phyloP scores from a whole-genome alignment of 1,139 yeast species.

The Pichia sp. region DNA sequence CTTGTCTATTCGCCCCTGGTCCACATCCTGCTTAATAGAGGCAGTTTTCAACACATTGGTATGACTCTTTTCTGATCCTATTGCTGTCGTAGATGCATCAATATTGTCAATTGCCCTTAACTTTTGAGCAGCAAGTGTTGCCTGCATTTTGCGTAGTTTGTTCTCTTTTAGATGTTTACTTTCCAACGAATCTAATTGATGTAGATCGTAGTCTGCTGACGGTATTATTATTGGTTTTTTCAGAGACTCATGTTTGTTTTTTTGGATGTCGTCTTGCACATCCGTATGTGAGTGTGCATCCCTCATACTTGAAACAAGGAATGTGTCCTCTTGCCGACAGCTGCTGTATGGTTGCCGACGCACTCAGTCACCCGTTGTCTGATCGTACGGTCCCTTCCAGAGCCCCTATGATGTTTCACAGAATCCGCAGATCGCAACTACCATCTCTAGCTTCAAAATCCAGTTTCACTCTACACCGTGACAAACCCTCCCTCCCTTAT shows the following conservation, averaged over 20 bases:
- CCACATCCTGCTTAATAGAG: not conserved
- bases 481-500: not conserved
- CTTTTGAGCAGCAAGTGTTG: not conserved
- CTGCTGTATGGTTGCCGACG: not conserved
- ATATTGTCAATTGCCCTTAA: slow-evolving; percentile 1
- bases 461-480: not conserved
- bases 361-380: too few relatives aligned
- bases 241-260: not conserved
- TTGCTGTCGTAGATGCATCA: not conserved
- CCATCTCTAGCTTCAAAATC: not conserved
- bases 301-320: slow-evolving; percentile 1
- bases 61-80: not conserved
- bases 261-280: slow-evolving; percentile 2
- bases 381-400: too few relatives aligned
- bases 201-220: slow-evolving; percentile 12
- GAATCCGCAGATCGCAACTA: not conserved
- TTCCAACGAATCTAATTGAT: slow-evolving; percentile 11
- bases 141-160: not conserved
- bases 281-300: slow-evolving; percentile 2
- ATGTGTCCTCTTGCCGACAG: not conserved
- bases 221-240: slow-evolving; percentile 12
- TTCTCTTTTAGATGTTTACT: not conserved
- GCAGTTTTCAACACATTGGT: slow-evolving; percentile 3
- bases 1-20: slow-evolving; percentile 46
- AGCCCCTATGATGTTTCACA: not conserved